Conservation (phyloP, 2,329 filamentous ascomycete genomes). For the Verruconis gallopava region DNA sequence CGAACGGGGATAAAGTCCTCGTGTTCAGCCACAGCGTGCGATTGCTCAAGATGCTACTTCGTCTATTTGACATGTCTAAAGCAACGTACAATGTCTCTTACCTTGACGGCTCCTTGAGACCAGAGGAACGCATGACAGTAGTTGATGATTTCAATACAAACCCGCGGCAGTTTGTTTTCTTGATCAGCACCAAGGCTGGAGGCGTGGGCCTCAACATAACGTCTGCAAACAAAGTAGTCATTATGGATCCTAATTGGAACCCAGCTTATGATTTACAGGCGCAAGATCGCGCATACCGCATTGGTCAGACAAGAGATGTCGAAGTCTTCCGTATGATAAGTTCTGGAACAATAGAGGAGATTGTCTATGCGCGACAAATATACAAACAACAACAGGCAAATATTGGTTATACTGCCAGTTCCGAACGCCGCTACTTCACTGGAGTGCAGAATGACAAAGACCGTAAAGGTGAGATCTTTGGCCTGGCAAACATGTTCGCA, state of each 20-base stretch:
- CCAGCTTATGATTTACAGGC: conserved; percentile 89
- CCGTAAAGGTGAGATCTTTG: conserved; percentile 89
- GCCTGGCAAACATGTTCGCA: conserved; percentile 71
- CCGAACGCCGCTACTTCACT: conserved; percentile 87
- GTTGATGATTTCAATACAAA: conserved; percentile 91
- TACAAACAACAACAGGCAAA: conserved; percentile 99
- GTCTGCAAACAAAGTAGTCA: conserved; percentile 93
- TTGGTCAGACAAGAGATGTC: conserved; percentile 83
- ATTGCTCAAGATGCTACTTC: conserved; percentile 61
- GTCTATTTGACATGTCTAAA: conserved; percentile 75
- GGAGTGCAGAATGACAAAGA: conserved; percentile 75
- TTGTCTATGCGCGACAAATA: conserved; percentile 91
- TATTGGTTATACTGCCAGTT: conserved; percentile 87
- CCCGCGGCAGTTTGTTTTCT: conserved; percentile 77
- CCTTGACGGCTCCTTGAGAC: conserved; percentile 70
- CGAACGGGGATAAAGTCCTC: conserved; percentile 82
- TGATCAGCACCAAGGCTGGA: conserved; percentile 88
- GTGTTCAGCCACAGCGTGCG: conserved; percentile 90
- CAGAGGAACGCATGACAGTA: conserved; percentile 66
- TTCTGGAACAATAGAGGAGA: conserved; percentile 88
- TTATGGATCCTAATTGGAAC: conserved; percentile 97
- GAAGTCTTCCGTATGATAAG: conserved; percentile 90
- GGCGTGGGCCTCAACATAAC: conserved; percentile 94
- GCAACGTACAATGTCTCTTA: conserved; percentile 79
- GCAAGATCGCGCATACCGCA: conserved; percentile 90